Evolutionary conservation across 2,329 filamentous ascomycete genomes (phyloP).

Genomic region (Teratosphaeria epicoccoides): DNA sequence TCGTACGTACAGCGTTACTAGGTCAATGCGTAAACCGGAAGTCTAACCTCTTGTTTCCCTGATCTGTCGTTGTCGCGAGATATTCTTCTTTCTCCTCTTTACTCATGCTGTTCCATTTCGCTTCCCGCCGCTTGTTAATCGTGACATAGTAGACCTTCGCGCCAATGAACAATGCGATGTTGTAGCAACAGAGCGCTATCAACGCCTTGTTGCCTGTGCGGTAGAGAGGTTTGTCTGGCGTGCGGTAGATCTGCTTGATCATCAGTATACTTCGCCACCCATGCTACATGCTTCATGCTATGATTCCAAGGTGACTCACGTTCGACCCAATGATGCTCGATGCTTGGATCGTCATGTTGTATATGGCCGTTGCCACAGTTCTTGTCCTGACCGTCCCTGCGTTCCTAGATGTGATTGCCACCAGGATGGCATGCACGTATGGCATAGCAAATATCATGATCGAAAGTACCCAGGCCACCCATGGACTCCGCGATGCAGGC

Average conservation of each 20-base stretch:
- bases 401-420: constrained; percentile 52
- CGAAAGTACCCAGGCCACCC: constrained; percentile 30
- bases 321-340: constrained; percentile 29
- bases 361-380: constrained; percentile 53
- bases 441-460: constrained; percentile 31
- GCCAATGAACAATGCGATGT: constrained; percentile 41
- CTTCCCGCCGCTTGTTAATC: constrained; percentile 12
- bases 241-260: constrained; percentile 37
- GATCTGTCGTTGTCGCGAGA: constrained; percentile 29
- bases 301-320: constrained; percentile 4
- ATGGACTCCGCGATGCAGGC: constrained; percentile 26
- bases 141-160: constrained; percentile 45
- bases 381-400: constrained; percentile 51
- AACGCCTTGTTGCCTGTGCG: constrained; percentile 44
- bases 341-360: constrained; percentile 42
- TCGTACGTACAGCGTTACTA: not conserved
- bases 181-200: constrained; percentile 40
- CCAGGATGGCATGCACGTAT: constrained; percentile 46
- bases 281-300: no score
- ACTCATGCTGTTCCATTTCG: constrained; percentile 38
- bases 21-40: constrained; percentile 28
- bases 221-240: constrained; percentile 46
- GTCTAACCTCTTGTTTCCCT: constrained; percentile 31
- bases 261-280: no score
- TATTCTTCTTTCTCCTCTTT: constrained; percentile 41